Evolutionary conservation across 2,329 filamentous ascomycete genomes (phyloP), one percentile per base, ranked within the genome.

Genomic region (Pseudogymnoascus sp.): DNA sequence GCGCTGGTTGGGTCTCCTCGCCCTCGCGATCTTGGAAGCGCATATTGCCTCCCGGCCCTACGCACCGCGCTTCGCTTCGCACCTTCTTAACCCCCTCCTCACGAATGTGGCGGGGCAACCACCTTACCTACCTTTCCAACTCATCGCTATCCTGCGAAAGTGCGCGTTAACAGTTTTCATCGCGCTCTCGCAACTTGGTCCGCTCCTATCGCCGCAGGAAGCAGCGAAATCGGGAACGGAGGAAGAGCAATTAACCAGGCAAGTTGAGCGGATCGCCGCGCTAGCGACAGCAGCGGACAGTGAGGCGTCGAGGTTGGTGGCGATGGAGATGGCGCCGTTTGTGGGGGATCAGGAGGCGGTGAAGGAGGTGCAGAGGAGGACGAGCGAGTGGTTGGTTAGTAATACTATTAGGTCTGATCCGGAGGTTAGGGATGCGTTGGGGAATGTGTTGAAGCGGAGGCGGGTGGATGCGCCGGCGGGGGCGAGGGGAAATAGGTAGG

Each of bases 341-440:
- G 84, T 81, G 61, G 87, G 86, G n/a, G 88, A 96, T 71, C 77
- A 82, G 37, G 81, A 83, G 66, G 80, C 80, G n/a, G 78, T 88
- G 57, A 79, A 79, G 51, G 85, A 85, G 65, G 76, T 96, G 71
- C 83, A 86, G 66, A 81, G 82, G 42, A 89, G 88, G 70, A 83
- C 97, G 76, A 89, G 87, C 75, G 90, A 95, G 71, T 96, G 91
- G 83, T 79, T 97, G 69, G 86, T 97, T 61, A 86, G 96, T 74
- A 96, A 96, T 72, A 93, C 87, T 12, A 89, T 96, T 65, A 83
- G 86, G 68, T 85, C 83, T 59, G 90, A 93, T 75, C 87, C 87
- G 0, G 90, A 93, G 76, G 93, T 97, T 7, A 83, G 87, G 69
- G 87, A 91, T 74, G 92, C 92, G 0, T 80, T 96, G 69, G 86